A percentile compares a stretch with the other conserved stretches of the same genome.
Conservation (phyloP, 805 yeast genomes). For the Saccharomycodes ludwigii region DNA sequence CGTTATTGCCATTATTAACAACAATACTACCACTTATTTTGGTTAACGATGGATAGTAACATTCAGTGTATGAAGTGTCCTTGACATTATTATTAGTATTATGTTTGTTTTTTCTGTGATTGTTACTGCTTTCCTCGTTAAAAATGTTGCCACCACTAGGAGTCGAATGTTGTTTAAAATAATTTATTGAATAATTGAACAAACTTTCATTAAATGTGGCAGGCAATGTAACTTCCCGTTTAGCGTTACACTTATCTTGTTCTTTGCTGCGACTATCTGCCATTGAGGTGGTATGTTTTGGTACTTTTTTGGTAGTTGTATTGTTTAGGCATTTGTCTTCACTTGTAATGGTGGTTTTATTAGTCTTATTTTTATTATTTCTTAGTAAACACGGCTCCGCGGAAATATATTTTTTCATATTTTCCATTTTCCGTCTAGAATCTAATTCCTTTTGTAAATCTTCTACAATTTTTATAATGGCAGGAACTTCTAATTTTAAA, state of each 20-base stretch:
- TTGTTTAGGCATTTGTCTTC: not conserved
- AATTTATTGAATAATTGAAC: not conserved
- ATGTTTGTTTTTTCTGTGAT: not conserved
- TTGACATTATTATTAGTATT: not conserved
- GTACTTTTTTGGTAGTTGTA: not conserved
- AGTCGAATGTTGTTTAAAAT: no score
- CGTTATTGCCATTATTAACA: no score
- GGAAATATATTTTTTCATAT: no score
- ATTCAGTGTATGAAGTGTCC: not conserved
- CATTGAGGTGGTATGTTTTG: not conserved
- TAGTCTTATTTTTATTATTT: not conserved
- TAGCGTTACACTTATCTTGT: not conserved
- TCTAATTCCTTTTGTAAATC: conserved; percentile 17
- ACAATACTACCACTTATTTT: no score
- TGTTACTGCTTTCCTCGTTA: not conserved
- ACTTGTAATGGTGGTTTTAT: not conserved
- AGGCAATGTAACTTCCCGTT: not conserved
- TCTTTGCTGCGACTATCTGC: not conserved
- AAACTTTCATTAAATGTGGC: not conserved
- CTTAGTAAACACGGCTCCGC: not conserved
- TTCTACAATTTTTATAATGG: conserved; percentile 18
- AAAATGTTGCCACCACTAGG: no score
- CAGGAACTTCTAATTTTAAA: conserved; percentile 22
- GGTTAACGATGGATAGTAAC: no score
- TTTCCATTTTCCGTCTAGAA: conserved; percentile 1